Base-by-base conservation (phyloP, 345 rosid genomes). In the Acer saccharum region DNA sequence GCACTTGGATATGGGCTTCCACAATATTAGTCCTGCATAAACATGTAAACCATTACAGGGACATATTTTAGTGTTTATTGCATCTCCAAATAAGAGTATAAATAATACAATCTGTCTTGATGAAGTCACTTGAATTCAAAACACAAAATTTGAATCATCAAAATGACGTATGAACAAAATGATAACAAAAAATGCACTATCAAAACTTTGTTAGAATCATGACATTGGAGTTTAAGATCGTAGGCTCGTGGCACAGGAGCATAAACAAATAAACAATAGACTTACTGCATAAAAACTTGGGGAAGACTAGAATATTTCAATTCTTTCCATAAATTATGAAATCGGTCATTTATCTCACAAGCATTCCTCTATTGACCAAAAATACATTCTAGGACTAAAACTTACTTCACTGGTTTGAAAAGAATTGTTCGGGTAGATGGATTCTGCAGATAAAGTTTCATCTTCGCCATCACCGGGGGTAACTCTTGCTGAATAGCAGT, bases 401-500 rank as follows among this genome's bases (percentile, higher is more conserved):
- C 94, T 88, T 89, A 95, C 99, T 91, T 95, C 77, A 95, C 90
- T 18, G 99, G 97, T 82, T 90, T 95, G 86, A 95, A 96, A 74
- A 96, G 97, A 80, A 96, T 94, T 43, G 89, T 84, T 79, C 98
- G 80, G 69, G 99, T 96, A 32, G 97, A 89, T 71, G 93, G 88
- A 75, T 92, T 96, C 82, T 87, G 97, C 79, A 96, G 84, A 86
- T 96, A 96, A 76, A 96, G 95, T 85, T 91, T 94, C 98, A 96
- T 94, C 88, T 89, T 96, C 18, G 85, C 90, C 84, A 90, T 84
- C 80, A 92, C 94, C 16, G 54, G 67, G 29, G 97, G 97, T 77
- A 96, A 72, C 81, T 92, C 97, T 84, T 88, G 83, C 81, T 86
- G 91, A 66, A 90, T 88, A 39, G 97, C 98, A 64, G 87, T 82